Percentiles rank a stretch among this genome's conserved stretches.
These are phyloP conservation scores for Xerocomus nothofagi DNA, from an alignment of 1,284 basidiomycete genomes.

Conservation along the genomic window DNA sequence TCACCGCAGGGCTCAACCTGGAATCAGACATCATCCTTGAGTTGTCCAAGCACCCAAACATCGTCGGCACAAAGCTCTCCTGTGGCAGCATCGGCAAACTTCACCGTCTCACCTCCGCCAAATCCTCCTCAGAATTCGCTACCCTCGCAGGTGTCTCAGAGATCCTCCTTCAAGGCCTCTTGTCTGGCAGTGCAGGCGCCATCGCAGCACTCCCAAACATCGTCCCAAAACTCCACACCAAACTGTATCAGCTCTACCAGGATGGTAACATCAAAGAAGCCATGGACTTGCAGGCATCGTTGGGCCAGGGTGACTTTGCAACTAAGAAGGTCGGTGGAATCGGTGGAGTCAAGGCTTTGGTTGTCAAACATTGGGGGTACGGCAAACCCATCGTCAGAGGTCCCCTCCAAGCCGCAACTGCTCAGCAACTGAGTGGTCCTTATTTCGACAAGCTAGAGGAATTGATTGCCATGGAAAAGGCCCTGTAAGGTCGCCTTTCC, in stretches of 20 bases:
- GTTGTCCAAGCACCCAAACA: constrained; percentile 81
- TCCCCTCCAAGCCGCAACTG: constrained; percentile 51
- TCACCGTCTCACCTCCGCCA: constrained; percentile 64
- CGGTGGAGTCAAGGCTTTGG: constrained; percentile 67
- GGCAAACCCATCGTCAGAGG: constrained; percentile 58
- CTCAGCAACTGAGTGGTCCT: constrained; percentile 33
- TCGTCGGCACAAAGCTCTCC: constrained; percentile 86
- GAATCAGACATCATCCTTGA: constrained; percentile 78
- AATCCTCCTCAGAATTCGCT: constrained; percentile 54
- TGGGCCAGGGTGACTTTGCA: constrained; percentile 76
- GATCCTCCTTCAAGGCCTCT: constrained; percentile 65
- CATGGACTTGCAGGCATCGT: constrained; percentile 63
- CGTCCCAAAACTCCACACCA: constrained; percentile 70
- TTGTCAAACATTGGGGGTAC: constrained; percentile 70
- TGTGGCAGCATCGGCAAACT: constrained; percentile 86
- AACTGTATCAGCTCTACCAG: constrained; percentile 59
- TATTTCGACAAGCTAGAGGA: constrained; percentile 46
- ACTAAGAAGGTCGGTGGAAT: constrained; percentile 71
- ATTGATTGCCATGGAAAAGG: constrained; percentile 64
- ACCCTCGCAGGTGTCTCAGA: constrained; percentile 67
- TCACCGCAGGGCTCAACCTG: constrained; percentile 84
- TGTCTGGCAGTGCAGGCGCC: constrained; percentile 66
- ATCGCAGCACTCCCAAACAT: constrained; percentile 80
- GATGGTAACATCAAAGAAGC: constrained; percentile 66
- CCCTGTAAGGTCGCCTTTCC: constrained; percentile 36